phyloP scores from a whole-genome alignment of 192 early-diverging fungal genomes.

The Podila epigama region DNA sequence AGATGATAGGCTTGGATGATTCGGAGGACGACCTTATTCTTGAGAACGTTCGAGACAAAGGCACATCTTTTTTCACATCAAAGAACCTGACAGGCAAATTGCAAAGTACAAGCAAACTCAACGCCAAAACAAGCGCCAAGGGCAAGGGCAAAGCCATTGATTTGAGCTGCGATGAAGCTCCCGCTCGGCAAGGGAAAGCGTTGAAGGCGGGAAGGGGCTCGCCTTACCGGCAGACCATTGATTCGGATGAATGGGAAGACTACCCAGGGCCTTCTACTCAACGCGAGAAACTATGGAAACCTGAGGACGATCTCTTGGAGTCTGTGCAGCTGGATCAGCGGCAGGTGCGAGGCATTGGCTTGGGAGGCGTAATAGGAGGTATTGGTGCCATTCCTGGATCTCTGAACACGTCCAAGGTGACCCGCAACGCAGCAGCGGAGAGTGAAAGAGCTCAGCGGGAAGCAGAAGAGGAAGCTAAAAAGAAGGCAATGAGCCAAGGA shows the following conservation, averaged over 20 bases:
- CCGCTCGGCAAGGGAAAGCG: no score
- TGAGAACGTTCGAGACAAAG: neutral
- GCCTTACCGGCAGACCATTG: neutral
- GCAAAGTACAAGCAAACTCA: neutral
- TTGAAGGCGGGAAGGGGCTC: no score
- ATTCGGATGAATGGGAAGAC: neutral
- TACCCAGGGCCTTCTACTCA: constrained; percentile 14
- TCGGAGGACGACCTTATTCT: constrained; percentile 13
- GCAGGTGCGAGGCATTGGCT: constrained; percentile 36
- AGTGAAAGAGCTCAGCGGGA: neutral
- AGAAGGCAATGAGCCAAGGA: neutral
- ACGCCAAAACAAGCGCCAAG: neutral
- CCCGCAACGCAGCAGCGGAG: neutral
- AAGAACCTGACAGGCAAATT: neutral
- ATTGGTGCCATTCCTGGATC: constrained; percentile 39
- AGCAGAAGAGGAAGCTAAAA: neutral
- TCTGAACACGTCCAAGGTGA: constrained; percentile 17
- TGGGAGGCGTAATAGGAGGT: constrained; percentile 38
- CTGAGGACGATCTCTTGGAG: constrained; percentile 31
- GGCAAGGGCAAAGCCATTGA: neutral
- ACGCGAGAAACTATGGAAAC: constrained; percentile 34
- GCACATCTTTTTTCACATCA: neutral
- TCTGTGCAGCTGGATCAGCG: constrained; percentile 29
- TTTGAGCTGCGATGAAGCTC: neutral
- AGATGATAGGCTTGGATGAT: constrained; percentile 20